These are phyloP conservation scores for Calonectria naviculata DNA, from an alignment of 2,329 filamentous ascomycete species.

Conservation along the genomic window DNA sequence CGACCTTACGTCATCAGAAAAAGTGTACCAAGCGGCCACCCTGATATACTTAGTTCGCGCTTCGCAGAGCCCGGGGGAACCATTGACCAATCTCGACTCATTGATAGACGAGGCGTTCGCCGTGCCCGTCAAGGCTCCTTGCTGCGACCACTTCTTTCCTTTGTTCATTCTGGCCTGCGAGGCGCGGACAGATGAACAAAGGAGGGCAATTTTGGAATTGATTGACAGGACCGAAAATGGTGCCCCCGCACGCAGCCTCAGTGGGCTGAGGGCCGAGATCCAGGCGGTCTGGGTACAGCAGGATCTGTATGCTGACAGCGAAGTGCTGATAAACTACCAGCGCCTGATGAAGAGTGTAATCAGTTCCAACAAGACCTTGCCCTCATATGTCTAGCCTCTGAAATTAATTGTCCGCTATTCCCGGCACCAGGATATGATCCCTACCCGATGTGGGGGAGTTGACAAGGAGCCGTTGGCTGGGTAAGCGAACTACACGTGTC, in stretches of 20 bases:
- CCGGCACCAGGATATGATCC: neutral
- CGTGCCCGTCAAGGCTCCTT: conserved; percentile 11
- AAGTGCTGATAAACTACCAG: conserved; percentile 44
- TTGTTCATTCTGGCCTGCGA: conserved; percentile 49
- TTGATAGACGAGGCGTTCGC: conserved; percentile 32
- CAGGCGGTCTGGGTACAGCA: conserved; percentile 48
- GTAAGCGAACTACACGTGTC: neutral
- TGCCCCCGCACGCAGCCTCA: conserved; percentile 35
- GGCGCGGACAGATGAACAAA: conserved; percentile 46
- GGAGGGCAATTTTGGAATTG: conserved; percentile 42
- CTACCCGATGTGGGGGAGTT: neutral
- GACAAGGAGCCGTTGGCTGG: neutral
- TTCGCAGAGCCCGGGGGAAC: conserved; percentile 38
- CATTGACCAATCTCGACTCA: conserved; percentile 29
- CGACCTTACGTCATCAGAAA: neutral
- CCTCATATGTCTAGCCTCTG: conserved; percentile 3
- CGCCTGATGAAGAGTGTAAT: conserved; percentile 35
- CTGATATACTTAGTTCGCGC: conserved; percentile 30
- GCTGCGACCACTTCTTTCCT: conserved; percentile 48
- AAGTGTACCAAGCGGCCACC: conserved; percentile 30
- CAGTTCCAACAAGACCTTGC: conserved; percentile 27
- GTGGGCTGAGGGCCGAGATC: conserved; percentile 34
- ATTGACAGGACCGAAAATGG: conserved; percentile 40
- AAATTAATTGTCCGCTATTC: neutral
- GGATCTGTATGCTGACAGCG: conserved; percentile 45